A percentile compares a stretch with the other conserved stretches of the same genome.
Conservation (phyloP, 768 basidiomycete species). For the Pisolithus orientalis region DNA sequence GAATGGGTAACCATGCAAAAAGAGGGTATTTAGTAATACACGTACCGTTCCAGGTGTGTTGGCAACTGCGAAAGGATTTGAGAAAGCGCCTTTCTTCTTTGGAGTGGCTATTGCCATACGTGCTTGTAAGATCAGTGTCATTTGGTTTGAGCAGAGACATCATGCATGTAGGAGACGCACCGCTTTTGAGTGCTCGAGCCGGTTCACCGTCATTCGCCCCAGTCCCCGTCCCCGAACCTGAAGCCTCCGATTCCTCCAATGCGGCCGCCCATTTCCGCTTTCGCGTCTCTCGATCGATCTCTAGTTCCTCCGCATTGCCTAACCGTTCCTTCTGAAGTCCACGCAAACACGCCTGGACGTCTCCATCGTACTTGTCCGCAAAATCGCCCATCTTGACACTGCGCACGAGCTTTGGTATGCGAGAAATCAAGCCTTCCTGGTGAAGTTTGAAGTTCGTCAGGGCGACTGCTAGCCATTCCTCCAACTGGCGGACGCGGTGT, state of each 20-base stretch:
- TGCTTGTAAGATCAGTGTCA: conserved; percentile 26
- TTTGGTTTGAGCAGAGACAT: background rate
- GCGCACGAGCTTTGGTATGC: conserved; percentile 71
- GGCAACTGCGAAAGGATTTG: conserved; percentile 37
- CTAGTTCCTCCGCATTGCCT: conserved; percentile 39
- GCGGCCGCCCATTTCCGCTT: conserved; percentile 76
- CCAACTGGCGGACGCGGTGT: conserved; percentile 68
- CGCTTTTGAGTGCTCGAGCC: conserved; percentile 52
- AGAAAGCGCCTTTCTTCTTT: conserved; percentile 44
- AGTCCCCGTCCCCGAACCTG: conserved; percentile 25
- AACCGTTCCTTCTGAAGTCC: conserved; percentile 64
- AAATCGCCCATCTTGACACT: conserved; percentile 72
- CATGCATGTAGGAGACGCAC: conserved; percentile 30
- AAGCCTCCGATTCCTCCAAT: conserved; percentile 45
- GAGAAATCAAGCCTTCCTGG: conserved; percentile 67
- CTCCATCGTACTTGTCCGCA: conserved; percentile 70
- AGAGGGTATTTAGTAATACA: conserved; percentile 1
- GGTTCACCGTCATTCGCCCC: conserved; percentile 24
- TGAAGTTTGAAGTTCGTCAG: conserved; percentile 71
- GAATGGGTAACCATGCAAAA: background rate
- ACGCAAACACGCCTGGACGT: conserved; percentile 63
- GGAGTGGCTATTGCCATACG: conserved; percentile 44
- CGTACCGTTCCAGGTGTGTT: conserved; percentile 41
- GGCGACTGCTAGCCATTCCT: conserved; percentile 66
- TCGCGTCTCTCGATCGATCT: conserved; percentile 60